Conservation (phyloP, 192 early-diverging fungal genomes). For the Backusella sp. region DNA sequence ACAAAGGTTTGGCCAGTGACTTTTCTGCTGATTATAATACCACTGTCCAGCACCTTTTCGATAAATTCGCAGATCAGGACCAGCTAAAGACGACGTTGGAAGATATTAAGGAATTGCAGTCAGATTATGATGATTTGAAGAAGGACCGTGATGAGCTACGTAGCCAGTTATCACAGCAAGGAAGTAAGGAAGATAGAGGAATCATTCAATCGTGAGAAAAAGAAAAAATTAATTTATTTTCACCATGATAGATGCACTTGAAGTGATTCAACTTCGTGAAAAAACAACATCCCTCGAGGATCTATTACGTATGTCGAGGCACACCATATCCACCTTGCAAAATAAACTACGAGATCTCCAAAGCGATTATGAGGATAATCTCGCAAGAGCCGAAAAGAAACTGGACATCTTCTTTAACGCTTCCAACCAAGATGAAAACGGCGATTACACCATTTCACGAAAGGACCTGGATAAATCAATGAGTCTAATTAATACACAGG, state of each 20-base stretch:
- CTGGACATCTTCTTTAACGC: constrained; percentile 18
- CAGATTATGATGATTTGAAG: constrained; percentile 64
- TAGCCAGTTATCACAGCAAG: constrained; percentile 60
- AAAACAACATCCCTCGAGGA: constrained; percentile 41
- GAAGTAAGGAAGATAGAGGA: constrained; percentile 15
- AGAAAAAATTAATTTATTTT: not conserved
- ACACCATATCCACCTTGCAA: constrained; percentile 73
- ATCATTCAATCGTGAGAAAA: not conserved
- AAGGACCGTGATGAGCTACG: constrained; percentile 65
- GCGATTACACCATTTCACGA: not conserved
- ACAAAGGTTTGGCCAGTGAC: constrained; percentile 52
- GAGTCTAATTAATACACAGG: constrained; percentile 31
- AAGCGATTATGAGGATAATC: constrained; percentile 62
- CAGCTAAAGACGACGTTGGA: constrained; percentile 68
- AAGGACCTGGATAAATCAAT: constrained; percentile 20
- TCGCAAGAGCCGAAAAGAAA: constrained; percentile 33
- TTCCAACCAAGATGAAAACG: constrained; percentile 33
- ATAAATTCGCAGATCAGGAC: constrained; percentile 81
- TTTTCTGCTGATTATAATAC: constrained; percentile 49
- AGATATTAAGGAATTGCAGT: constrained; percentile 62
- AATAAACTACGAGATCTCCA: constrained; percentile 68
- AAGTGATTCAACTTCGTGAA: constrained; percentile 51
- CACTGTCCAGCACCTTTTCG: constrained; percentile 67
- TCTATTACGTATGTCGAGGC: constrained; percentile 66
- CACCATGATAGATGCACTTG: constrained; percentile 21